phyloP scores from a whole-genome alignment of 2,329 filamentous ascomycete species.

The Clonostachys sp. region DNA sequence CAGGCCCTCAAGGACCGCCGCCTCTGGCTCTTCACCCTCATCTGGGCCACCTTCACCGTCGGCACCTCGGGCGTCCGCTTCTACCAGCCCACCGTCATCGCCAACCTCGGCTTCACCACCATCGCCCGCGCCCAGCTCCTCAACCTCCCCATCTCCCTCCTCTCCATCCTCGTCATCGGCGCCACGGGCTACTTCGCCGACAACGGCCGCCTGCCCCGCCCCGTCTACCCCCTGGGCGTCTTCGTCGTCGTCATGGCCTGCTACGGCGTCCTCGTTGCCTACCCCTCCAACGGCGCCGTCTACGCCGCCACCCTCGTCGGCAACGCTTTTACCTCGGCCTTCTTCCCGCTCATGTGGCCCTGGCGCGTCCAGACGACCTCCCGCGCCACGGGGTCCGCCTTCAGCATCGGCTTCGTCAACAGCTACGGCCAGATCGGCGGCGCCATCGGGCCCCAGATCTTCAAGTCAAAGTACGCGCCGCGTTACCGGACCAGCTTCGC shows the following conservation, averaged over 20 bases:
- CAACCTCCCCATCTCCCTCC: conserved; percentile 38
- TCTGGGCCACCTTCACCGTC: conserved; percentile 37
- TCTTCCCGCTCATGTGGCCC: conserved; percentile 46
- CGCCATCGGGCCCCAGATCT: conserved; percentile 41
- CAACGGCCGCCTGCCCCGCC: conserved; percentile 32
- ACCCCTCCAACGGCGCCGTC: conserved; percentile 36
- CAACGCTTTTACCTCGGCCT: conserved; percentile 32
- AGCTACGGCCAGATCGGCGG: conserved; percentile 44
- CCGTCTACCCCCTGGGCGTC: conserved; percentile 35
- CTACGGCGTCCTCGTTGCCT: conserved; percentile 37
- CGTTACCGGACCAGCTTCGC: conserved; percentile 37
- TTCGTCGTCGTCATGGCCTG: conserved; percentile 35
- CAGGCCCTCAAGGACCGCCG: conserved; percentile 29
- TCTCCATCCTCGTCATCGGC: conserved; percentile 33
- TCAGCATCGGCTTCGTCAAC: conserved; percentile 44
- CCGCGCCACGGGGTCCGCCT: conserved; percentile 41
- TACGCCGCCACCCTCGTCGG: conserved; percentile 41
- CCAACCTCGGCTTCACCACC: conserved; percentile 28
- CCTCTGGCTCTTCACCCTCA: conserved; percentile 38
- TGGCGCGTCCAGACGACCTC: conserved; percentile 43
- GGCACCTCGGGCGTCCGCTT: conserved; percentile 33
- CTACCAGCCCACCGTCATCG: conserved; percentile 36
- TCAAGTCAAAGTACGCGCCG: conserved; percentile 35
- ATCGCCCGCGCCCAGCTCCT: conserved; percentile 42
- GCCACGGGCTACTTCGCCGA: conserved; percentile 34